Evolutionary conservation across 176 grass and related monocot genomes (phyloP), one percentile per base, ranked within the genome.

Genomic region (Ensete ventricosum): DNA sequence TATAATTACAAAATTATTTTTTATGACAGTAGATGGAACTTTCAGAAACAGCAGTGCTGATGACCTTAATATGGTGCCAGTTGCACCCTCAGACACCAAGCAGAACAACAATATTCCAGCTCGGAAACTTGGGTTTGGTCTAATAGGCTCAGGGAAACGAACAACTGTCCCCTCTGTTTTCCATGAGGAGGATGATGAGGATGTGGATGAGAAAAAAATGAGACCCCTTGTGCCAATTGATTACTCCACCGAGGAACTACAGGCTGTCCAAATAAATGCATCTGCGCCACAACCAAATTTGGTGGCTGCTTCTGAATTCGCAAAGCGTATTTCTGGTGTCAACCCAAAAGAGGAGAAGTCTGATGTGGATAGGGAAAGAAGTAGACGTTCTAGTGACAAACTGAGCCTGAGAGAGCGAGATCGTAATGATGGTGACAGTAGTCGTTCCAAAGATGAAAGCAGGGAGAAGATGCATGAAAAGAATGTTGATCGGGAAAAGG

Each of bases 181-280:
- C 79, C 83, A 79, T 80, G 81, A 87, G 82, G 96, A 86, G 55
- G 96, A 95, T 73, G 91, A 91, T 0, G 95, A 88, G 67, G 87
- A 89, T 81, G 76, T 72, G 67, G 81, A 88, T 72, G 96, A 94
- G 51, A 99, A 95, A 75, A 80, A 80, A 79, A 84, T 86, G 79
- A 81, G 96, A 86, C 88, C 91, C 65, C 84, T 99, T 74, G 90
- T 99, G 29, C 96, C 96, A 63, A 99, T 99, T 10, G 96, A 99
- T 83, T 99, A 99, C 77, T 89, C 96, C 43, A 91, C 83, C 10
- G 96, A 99, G 55, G 96, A 99, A 71, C 73, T 99, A 19, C 91
- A 99, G 72, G 81, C 86, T 82, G 80, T 99, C 79, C 91, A 84
- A 34, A 49, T 64, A 22, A 85, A 89, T 85, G 74, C 86, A 84